Evolutionary conservation across 2,329 filamentous ascomycete species (phyloP).

Genomic region (Penicillium janthinellum): DNA sequence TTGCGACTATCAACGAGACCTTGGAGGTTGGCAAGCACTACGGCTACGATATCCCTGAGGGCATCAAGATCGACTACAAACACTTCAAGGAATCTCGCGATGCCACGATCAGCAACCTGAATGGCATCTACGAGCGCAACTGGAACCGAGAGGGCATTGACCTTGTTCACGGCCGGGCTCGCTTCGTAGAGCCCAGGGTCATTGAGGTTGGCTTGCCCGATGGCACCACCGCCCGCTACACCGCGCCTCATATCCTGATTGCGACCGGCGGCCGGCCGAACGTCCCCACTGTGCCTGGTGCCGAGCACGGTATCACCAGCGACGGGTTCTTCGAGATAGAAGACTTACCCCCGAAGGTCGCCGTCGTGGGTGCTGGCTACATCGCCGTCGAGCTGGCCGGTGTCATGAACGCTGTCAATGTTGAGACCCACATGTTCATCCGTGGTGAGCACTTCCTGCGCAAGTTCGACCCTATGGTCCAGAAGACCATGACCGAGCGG

Average conservation of each 20-base stretch:
- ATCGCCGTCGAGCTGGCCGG: conserved; percentile 56
- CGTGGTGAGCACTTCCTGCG: conserved; percentile 51
- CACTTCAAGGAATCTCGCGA: conserved; percentile 53
- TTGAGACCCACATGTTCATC: conserved; percentile 56
- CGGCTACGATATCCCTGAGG: conserved; percentile 50
- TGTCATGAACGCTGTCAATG: conserved; percentile 52
- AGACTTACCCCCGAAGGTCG: conserved; percentile 53
- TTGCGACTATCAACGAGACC: conserved; percentile 52
- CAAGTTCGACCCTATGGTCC: conserved; percentile 57
- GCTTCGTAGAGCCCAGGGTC: conserved; percentile 48
- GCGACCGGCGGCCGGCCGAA: conserved; percentile 52
- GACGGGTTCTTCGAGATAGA: conserved; percentile 56
- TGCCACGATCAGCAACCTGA: conserved; percentile 48
- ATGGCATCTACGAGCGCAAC: conserved; percentile 53
- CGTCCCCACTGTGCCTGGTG: conserved; percentile 47
- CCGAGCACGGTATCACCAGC: conserved; percentile 54
- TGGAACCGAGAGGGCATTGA: conserved; percentile 55
- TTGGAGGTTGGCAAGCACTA: conserved; percentile 50
- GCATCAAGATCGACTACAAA: conserved; percentile 48
- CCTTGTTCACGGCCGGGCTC: conserved; percentile 52
- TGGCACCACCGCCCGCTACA: conserved; percentile 43
- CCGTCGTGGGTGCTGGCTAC: conserved; percentile 55
- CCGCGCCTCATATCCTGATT: conserved; percentile 52
- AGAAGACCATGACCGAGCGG: conserved; percentile 54
- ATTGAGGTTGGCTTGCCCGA: conserved; percentile 49